A percentile compares a stretch with the other conserved stretches of the same genome.
Conservation (phyloP, 805 yeast species). For the Candida caryicola region DNA sequence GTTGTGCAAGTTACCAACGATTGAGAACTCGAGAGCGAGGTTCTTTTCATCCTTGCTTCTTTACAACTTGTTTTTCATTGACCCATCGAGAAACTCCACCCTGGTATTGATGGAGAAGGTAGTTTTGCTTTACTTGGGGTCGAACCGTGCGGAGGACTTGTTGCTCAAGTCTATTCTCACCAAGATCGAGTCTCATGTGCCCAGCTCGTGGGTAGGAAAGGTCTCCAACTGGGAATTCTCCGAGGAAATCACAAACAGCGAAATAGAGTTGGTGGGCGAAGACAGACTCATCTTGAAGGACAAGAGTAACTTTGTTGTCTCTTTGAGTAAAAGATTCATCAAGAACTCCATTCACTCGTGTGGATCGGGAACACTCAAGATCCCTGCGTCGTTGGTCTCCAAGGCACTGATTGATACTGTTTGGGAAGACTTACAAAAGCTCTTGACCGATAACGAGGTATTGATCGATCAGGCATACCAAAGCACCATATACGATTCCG, state of each 20-base stretch:
- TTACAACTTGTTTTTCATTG: slow-evolving; percentile 47
- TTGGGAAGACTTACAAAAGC: neutral
- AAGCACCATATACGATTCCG: slow-evolving; percentile 57
- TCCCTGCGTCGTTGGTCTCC: slow-evolving; percentile 1
- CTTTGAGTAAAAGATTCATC: slow-evolving; percentile 49
- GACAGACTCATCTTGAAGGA: slow-evolving; percentile 46
- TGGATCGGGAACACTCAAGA: slow-evolving; percentile 1
- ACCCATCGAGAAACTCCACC: slow-evolving; percentile 47
- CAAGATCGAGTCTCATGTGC: slow-evolving; percentile 51
- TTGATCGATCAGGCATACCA: slow-evolving; percentile 20
- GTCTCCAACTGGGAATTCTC: slow-evolving; percentile 66
- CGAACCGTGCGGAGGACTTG: slow-evolving; percentile 57
- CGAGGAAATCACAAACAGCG: slow-evolving; percentile 39
- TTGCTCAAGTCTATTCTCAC: slow-evolving; percentile 56
- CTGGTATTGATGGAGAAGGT: slow-evolving; percentile 47
- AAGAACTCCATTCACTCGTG: slow-evolving; percentile 41
- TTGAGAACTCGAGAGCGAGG: slow-evolving; percentile 22
- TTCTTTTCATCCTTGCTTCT: slow-evolving; percentile 48
- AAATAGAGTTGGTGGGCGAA: slow-evolving; percentile 46
- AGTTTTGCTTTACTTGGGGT: slow-evolving; percentile 55
- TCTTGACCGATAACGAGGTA: slow-evolving; percentile 17
- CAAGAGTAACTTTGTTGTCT: slow-evolving; percentile 46
- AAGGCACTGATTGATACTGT: neutral
- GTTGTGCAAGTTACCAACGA: slow-evolving; percentile 26
- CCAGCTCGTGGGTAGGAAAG: slow-evolving; percentile 62